Conservation (phyloP, 345 rosid genomes). For the Syzygium grande region DNA sequence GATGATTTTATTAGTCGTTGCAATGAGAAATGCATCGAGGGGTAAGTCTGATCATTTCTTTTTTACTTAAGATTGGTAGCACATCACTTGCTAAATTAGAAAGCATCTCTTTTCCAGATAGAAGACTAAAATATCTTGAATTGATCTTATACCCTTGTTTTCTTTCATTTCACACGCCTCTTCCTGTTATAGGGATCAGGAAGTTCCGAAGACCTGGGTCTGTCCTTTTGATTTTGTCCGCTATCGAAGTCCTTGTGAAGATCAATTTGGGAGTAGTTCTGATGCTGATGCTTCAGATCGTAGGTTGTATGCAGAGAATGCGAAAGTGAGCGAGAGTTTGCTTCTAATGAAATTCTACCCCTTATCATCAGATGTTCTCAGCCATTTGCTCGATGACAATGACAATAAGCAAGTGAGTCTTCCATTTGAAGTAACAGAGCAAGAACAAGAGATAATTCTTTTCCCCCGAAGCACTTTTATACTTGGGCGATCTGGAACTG, state of each 20-base stretch:
- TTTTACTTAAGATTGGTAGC: not conserved
- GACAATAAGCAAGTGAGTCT: conserved; percentile 33
- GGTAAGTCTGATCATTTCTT: conserved; percentile 20
- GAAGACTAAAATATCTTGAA: not conserved
- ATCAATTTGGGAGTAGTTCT: conserved; percentile 4
- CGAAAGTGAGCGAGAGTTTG: conserved; percentile 42
- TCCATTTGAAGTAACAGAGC: conserved; percentile 43
- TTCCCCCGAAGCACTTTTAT: conserved; percentile 33
- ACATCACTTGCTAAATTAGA: not conserved
- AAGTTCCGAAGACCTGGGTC: conserved; percentile 34
- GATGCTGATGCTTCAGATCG: conserved; percentile 3
- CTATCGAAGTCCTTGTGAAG: conserved; percentile 1
- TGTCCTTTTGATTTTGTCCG: conserved; percentile 17
- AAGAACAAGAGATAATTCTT: conserved; percentile 27
- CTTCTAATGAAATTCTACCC: conserved; percentile 46
- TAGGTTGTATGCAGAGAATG: conserved; percentile 19
- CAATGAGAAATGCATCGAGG: conserved; percentile 33
- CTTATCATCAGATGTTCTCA: conserved; percentile 22
- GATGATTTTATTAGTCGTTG: conserved; percentile 34
- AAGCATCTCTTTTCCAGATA: not conserved
- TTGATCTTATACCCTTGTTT: not conserved
- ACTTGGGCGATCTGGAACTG: conserved; percentile 52
- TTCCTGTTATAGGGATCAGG: conserved; percentile 20
- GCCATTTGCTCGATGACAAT: conserved; percentile 25
- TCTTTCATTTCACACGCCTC: not conserved